Conservation (phyloP, 2,329 filamentous ascomycete species). For the Cladosporium sp. region DNA sequence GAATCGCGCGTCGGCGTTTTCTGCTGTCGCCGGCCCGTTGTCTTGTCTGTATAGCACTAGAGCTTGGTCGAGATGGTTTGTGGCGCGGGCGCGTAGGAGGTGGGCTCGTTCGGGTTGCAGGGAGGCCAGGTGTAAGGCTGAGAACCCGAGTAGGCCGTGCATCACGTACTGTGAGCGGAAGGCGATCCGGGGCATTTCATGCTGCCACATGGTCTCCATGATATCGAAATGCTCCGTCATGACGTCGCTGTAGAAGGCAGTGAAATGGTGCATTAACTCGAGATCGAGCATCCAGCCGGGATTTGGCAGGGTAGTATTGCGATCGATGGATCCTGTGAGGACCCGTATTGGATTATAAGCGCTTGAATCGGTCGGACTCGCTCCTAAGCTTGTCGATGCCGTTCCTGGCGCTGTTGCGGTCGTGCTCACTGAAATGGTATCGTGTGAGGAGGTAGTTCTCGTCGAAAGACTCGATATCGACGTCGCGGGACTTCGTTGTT, state of each 20-base stretch:
- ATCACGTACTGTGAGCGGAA: conserved; percentile 26
- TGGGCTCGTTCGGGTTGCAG: conserved; percentile 20
- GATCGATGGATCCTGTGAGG: conserved; percentile 25
- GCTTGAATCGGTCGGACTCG: conserved; percentile 6
- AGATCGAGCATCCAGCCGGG: conserved; percentile 26
- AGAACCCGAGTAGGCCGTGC: conserved; percentile 28
- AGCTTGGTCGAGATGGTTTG: conserved; percentile 29
- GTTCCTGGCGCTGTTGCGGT: conserved; percentile 15
- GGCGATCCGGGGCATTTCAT: conserved; percentile 24
- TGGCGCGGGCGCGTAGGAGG: conserved; percentile 24
- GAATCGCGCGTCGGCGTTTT: conserved; percentile 27
- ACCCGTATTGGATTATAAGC: conserved; percentile 18
- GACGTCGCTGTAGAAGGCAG: conserved; percentile 13
- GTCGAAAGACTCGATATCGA: conserved; percentile 18
- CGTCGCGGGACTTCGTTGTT: conserved; percentile 18
- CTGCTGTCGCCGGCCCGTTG: conserved; percentile 16
- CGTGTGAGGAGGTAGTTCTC: conserved; percentile 16
- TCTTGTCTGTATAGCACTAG: conserved; percentile 23
- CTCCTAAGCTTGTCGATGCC: conserved; percentile 10
- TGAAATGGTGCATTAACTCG: conserved; percentile 29
- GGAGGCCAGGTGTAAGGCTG: conserved; percentile 27
- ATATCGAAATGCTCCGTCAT: conserved; percentile 22
- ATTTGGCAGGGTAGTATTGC: conserved; percentile 18
- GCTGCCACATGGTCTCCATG: conserved; percentile 24
- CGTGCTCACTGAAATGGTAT: conserved; percentile 13